phyloP scores from a whole-genome alignment of 345 rosid species.

The Gossypium rotundifolium region DNA sequence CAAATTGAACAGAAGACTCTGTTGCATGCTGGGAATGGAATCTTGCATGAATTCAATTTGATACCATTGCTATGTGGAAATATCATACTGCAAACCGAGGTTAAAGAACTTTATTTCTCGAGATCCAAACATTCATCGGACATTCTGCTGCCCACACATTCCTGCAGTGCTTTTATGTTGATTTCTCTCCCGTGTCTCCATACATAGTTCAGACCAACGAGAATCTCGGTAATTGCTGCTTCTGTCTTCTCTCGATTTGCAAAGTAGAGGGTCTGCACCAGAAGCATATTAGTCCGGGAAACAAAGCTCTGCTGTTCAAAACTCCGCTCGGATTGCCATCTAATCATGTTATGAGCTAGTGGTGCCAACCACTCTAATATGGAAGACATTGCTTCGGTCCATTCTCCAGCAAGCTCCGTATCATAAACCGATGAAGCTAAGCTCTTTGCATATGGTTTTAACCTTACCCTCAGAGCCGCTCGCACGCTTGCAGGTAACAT shows the following conservation, averaged over 20 bases:
- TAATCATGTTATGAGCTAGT: conserved; percentile 91
- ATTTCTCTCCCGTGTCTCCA: conserved; percentile 79
- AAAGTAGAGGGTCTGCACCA: conserved; percentile 88
- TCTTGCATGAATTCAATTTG: not conserved
- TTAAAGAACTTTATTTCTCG: conserved; percentile 25
- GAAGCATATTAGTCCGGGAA: conserved; percentile 73
- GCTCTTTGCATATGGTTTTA: conserved; percentile 72
- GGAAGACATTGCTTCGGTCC: conserved; percentile 71
- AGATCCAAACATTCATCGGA: conserved; percentile 58
- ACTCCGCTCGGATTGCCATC: conserved; percentile 95
- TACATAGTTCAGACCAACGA: conserved; percentile 85
- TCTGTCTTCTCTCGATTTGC: conserved; percentile 95
- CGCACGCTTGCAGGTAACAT: conserved; percentile 86
- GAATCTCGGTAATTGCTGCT: conserved; percentile 85
- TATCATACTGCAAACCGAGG: not conserved
- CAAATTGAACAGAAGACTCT: not conserved
- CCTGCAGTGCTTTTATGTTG: conserved; percentile 65
- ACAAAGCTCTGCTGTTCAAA: conserved; percentile 85
- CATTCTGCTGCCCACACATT: conserved; percentile 52
- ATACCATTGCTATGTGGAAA: not conserved
- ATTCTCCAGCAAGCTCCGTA: conserved; percentile 62
- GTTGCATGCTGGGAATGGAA: not conserved
- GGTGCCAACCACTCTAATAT: conserved; percentile 95
- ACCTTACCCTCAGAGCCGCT: conserved; percentile 52
- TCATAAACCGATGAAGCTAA: conserved; percentile 55